Conservation (phyloP, 805 yeast species). For the Starmerella geochares region DNA sequence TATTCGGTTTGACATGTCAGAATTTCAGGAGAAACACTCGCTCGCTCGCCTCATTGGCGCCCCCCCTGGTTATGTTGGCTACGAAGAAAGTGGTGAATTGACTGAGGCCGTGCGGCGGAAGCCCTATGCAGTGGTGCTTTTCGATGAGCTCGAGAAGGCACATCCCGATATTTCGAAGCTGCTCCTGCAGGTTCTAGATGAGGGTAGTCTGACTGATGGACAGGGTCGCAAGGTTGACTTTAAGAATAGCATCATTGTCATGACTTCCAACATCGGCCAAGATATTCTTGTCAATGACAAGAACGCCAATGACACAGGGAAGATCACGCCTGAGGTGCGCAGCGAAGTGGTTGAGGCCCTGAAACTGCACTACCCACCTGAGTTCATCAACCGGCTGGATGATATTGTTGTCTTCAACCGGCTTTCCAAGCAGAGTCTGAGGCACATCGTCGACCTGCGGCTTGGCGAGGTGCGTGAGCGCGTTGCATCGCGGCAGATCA, state of each 20-base stretch:
- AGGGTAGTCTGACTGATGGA: slow-evolving; percentile 87
- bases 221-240: slow-evolving; percentile 92
- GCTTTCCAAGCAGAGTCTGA: slow-evolving; percentile 62
- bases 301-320: slow-evolving; percentile 42
- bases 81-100: slow-evolving; percentile 85
- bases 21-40: slow-evolving; percentile 89
- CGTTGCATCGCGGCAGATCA: slow-evolving; percentile 65
- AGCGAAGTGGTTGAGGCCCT: slow-evolving; percentile 54
- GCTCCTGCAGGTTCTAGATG: slow-evolving; percentile 84
- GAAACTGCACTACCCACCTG: slow-evolving; percentile 77
- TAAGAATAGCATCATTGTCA: slow-evolving; percentile 85
- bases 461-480: slow-evolving; percentile 71
- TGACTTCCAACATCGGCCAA: slow-evolving; percentile 96
- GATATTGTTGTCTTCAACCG: slow-evolving; percentile 91
- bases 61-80: slow-evolving; percentile 96
- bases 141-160: slow-evolving; percentile 96
- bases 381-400: slow-evolving; percentile 86
- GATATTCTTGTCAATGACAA: slow-evolving; percentile 63
- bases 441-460: slow-evolving; percentile 76
- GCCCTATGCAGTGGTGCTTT: slow-evolving; percentile 84
- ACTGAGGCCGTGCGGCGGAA: slow-evolving; percentile 94
- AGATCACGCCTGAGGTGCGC: slow-evolving; percentile 46
- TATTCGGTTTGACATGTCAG: slow-evolving; percentile 93
- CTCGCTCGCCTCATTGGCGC: slow-evolving; percentile 89
- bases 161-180: slow-evolving; percentile 91